Conservation (phyloP, 2,329 filamentous ascomycete species). For the Juglanconis sp. region DNA sequence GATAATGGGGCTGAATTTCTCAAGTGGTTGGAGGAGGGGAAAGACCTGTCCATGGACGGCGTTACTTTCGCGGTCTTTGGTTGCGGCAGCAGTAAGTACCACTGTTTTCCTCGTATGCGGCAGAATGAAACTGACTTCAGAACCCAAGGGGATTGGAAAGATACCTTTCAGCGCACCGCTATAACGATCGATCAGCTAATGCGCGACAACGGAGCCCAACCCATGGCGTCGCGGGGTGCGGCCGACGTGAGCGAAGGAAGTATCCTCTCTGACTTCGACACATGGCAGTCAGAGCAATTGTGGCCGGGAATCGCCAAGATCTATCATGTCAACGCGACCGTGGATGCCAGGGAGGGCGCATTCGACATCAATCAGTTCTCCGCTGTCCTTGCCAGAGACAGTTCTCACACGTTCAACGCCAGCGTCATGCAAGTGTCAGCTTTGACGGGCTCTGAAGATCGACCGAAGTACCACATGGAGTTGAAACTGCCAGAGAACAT, state of each 20-base stretch:
- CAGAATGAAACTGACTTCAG: neutral
- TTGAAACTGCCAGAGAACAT: neutral
- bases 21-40: constrained; percentile 47
- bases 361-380: neutral
- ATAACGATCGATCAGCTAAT: constrained; percentile 43
- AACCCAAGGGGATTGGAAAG: constrained; percentile 28
- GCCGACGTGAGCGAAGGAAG: constrained; percentile 45
- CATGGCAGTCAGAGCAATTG: constrained; percentile 31
- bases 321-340: neutral
- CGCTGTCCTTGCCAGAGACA: neutral
- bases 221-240: constrained; percentile 40
- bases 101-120: neutral
- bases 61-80: constrained; percentile 54
- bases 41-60: constrained; percentile 36
- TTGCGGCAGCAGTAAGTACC: constrained; percentile 36
- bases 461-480: constrained; percentile 7
- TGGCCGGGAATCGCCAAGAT: neutral
- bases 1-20: constrained; percentile 51
- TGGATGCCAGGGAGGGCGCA: neutral
- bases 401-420: neutral
- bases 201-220: constrained; percentile 38
- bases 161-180: constrained; percentile 51
- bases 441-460: neutral
- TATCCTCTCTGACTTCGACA: constrained; percentile 49
- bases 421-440: neutral